These are phyloP conservation scores for Phylloporus arenicola DNA, from an alignment of 768 basidiomycete species.

Conservation along the genomic window DNA sequence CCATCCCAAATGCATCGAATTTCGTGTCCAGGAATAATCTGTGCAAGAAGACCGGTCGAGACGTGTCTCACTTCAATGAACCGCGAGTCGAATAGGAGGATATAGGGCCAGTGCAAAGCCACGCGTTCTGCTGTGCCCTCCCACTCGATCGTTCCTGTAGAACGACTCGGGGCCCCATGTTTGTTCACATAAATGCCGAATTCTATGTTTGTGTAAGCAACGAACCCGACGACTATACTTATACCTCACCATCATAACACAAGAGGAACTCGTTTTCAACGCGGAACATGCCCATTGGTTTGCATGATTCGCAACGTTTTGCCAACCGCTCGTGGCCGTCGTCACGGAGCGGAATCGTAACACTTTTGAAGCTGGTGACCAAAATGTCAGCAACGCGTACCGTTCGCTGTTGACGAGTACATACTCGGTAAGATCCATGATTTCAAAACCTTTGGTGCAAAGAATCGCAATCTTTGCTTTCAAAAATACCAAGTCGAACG, in stretches of 20 bases:
- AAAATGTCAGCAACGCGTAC: neutral
- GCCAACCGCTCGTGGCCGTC: slow-evolving; percentile 65
- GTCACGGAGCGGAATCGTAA: slow-evolving; percentile 83
- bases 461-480: slow-evolving; percentile 92
- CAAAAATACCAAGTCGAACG: slow-evolving; percentile 86
- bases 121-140: slow-evolving; percentile 87
- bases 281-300: slow-evolving; percentile 87
- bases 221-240: neutral
- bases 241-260: slow-evolving; percentile 71
- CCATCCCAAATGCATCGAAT: slow-evolving; percentile 91
- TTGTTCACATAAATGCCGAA: slow-evolving; percentile 91
- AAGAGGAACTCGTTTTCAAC: slow-evolving; percentile 86
- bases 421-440: slow-evolving; percentile 93
- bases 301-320: slow-evolving; percentile 74
- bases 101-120: slow-evolving; percentile 83
- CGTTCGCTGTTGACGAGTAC: slow-evolving; percentile 21
- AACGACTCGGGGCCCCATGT: slow-evolving; percentile 80
- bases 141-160: slow-evolving; percentile 79
- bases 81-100: slow-evolving; percentile 80
- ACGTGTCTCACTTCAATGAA: slow-evolving; percentile 91
- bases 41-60: slow-evolving; percentile 70
- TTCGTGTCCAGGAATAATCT: slow-evolving; percentile 78
- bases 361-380: slow-evolving; percentile 66
- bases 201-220: slow-evolving; percentile 40
- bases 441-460: slow-evolving; percentile 92